These are phyloP conservation scores for Penicillium diatomitis DNA, from an alignment of 495 filamentous ascomycete species.

Conservation along the genomic window DNA sequence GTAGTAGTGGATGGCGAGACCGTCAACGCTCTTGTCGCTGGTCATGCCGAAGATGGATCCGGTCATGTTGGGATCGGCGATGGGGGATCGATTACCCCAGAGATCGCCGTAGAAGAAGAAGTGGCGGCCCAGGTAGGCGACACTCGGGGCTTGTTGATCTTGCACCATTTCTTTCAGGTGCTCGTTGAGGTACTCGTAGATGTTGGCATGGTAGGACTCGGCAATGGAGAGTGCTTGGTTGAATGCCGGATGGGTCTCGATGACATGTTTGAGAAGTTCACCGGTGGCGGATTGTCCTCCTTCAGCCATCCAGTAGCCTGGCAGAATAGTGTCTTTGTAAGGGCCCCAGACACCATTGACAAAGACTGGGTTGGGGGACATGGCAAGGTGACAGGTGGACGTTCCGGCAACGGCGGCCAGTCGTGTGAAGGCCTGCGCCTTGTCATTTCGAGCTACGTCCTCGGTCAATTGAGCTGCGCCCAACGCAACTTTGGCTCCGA, in stretches of 20 bases:
- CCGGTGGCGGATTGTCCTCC: conserved; percentile 94
- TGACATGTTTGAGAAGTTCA: conserved; percentile 83
- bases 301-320: conserved; percentile 90
- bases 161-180: conserved; percentile 69
- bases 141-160: conserved; percentile 56
- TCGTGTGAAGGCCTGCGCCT: conserved; percentile 83
- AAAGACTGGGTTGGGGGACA: conserved; percentile 86
- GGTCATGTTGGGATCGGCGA: conserved; percentile 86
- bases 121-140: conserved; percentile 81
- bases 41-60: conserved; percentile 79
- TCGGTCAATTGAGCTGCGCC: conserved; percentile 49
- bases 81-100: conserved; percentile 93
- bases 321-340: conserved; percentile 86
- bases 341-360: conserved; percentile 94
- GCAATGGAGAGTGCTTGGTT: conserved; percentile 66
- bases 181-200: conserved; percentile 90
- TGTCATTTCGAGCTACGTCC: conserved; percentile 60
- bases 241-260: conserved; percentile 88
- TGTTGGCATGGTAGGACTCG: conserved; percentile 66
- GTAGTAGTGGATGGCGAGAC: conserved; percentile 86
- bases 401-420: conserved; percentile 95
- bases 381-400: conserved; percentile 92
- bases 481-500: conserved; percentile 86
- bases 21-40: conserved; percentile 74
- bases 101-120: conserved; percentile 98